Base-by-base conservation (phyloP, 192 early-diverging fungal genomes). In the Linnemannia elongata region DNA sequence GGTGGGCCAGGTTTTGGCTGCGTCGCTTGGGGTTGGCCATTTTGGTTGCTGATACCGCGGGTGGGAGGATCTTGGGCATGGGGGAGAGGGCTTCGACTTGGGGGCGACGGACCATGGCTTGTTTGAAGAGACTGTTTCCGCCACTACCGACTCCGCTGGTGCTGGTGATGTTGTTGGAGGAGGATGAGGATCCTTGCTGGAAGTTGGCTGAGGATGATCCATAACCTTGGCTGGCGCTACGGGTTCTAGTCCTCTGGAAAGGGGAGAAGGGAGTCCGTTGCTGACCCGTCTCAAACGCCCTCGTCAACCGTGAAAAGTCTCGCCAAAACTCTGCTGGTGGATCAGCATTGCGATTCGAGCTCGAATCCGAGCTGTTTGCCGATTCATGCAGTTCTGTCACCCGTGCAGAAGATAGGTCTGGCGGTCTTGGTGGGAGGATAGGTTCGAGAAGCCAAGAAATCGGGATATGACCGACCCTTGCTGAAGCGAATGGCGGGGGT, bases 381-480 rank as follows among this genome's bases (percentile, higher is more conserved):
- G n/a, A 15, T 13, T 66, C 27, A 66, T 66, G 60, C 24, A 41
- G 15, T 76, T 45, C 35, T 12, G 42, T 13, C 5, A 30, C 35
- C 22, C 35, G 63, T 1, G 44, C 71, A 27, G 41, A 18, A 1
- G 39, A 66, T 8, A 81, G 74, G 17, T 70, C 75, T n/a, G 79
- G 79, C 0, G 84, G 76, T 45, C 66, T 68, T 35, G 79, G 84
- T 38, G 84, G 84, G 70, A 86, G 57, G 47, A 86, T 73, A 2
- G 84, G 84, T 41, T 86, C 84, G 13, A 86, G 72, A 20, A 86
- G 71, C 84, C 84, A 86, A 27, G 84, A 81, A 44, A 86, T 80
- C 0, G 84, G 84, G 27, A 86, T 80, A 39, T 86, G 70, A 60
- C 22, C 42, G n/a, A 47, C 74, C 47, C 82, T 33, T 44, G 60